phyloP scores from a whole-genome alignment of 345 rosid genomes.

The Salix koriyanagi region DNA sequence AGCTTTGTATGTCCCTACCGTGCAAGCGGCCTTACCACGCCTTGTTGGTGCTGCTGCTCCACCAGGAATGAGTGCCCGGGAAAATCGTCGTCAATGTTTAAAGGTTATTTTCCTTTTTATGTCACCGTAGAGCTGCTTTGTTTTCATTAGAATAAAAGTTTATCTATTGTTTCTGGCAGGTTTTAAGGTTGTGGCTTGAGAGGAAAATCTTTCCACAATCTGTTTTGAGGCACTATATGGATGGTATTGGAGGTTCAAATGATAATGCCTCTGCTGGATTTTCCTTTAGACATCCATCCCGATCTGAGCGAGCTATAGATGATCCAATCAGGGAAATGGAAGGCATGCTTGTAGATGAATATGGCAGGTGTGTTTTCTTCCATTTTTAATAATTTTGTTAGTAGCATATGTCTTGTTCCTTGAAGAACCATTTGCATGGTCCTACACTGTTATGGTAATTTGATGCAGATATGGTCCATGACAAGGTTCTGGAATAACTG shows the following conservation, averaged over 20 bases:
- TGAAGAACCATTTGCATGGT: neutral
- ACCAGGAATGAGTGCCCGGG: constrained; percentile 74
- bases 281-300: constrained; percentile 76
- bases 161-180: constrained; percentile 43
- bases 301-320: constrained; percentile 83
- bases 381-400: neutral
- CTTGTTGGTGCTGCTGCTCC: constrained; percentile 95
- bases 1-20: constrained; percentile 72
- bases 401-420: neutral
- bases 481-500: neutral
- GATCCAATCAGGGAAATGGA: constrained; percentile 98
- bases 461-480: neutral
- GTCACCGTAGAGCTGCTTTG: neutral
- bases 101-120: constrained; percentile 47
- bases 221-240: constrained; percentile 67
- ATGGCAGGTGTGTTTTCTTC: constrained; percentile 72
- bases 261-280: constrained; percentile 58
- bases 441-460: neutral
- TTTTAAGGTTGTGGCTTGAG: constrained; percentile 84
- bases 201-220: constrained; percentile 83
- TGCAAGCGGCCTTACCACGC: constrained; percentile 90
- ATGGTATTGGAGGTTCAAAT: constrained; percentile 74
- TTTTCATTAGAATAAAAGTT: constrained; percentile 15
- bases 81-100: constrained; percentile 94
- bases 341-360: constrained; percentile 97